These are phyloP conservation scores for Acarospora socialis DNA, from an alignment of 2,329 filamentous ascomycete genomes.

Conservation along the genomic window DNA sequence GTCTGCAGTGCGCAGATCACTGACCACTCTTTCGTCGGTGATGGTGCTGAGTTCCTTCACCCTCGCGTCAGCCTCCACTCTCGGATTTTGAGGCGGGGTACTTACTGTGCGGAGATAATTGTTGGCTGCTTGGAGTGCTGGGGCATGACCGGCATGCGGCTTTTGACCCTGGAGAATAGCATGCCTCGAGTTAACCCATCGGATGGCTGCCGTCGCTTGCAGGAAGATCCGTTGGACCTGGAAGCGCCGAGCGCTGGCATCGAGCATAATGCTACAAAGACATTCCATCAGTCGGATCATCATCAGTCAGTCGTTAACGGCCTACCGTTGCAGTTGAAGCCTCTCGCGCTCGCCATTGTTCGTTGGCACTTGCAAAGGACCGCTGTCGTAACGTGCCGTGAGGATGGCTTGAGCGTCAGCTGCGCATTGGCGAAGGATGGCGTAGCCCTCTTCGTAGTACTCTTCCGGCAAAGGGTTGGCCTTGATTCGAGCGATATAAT, in stretches of 20 bases:
- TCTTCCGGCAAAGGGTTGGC: conserved; percentile 38
- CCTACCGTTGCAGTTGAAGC: conserved; percentile 41
- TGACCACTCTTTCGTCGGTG: conserved; percentile 42
- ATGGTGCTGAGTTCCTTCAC: conserved; percentile 41
- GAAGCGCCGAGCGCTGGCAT: conserved; percentile 46
- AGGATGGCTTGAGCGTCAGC: conserved; percentile 41
- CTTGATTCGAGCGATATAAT: conserved; percentile 38
- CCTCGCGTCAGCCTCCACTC: conserved; percentile 3
- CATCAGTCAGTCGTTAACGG: conserved; percentile 4
- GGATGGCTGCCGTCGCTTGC: conserved; percentile 40
- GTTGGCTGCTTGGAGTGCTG: conserved; percentile 35
- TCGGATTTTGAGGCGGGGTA: conserved; percentile 3
- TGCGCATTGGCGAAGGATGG: conserved; percentile 41
- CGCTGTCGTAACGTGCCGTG: conserved; percentile 36
- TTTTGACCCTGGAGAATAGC: conserved; percentile 37
- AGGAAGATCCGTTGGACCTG: conserved; percentile 48
- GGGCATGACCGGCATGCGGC: conserved; percentile 32
- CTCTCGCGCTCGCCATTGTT: conserved; percentile 40
- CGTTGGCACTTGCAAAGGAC: conserved; percentile 26
- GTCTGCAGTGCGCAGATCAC: conserved; percentile 41
- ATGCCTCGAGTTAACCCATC: conserved; percentile 43
- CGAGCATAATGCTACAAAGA: conserved; percentile 40
- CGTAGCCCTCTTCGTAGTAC: conserved; percentile 44
- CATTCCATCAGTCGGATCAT: conserved; percentile 13
- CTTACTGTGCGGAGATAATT: conserved; percentile 35